Evolutionary conservation across 2,329 filamentous ascomycete species (phyloP), one percentile per base, ranked within the genome.

Genomic region (Arthrobotrys iridis): DNA sequence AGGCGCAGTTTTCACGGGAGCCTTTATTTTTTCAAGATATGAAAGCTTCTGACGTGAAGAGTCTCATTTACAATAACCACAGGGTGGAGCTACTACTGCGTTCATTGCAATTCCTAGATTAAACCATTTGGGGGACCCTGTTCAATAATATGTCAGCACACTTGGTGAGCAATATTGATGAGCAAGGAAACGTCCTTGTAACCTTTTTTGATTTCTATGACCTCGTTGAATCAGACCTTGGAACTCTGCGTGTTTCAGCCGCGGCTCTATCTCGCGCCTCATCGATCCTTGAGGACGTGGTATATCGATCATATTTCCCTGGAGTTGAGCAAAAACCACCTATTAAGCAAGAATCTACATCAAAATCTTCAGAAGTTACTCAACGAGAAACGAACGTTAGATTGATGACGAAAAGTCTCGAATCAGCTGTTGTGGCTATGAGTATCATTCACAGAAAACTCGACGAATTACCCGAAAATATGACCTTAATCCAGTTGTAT

Each of bases 381-480:
- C 35, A 13, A 5, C 35, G 5, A 10, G 35, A 28, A 7, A 63
- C 35, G 4, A 52, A 55, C 20, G 55, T 55, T 13, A 55, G 45
- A 7, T 43, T 65, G 2, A 55, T 30, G 13, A 33, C 46, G 10
- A 18, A 18, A n/a, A 41, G 2, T 33, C n/a, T 65, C 7, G 45
- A 55, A 6, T 35, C 37, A 20, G 45, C 46, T 7, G 5, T 65
- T 0, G 13, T 55, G 1, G 60, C 52, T 3, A 65, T 65, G 60
- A 55, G 43, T 24, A 65, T 65, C 22, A 24, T 65, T 18, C 60
- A 65, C 22, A 30, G 55, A 13, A 22, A 65, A 22, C 52, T 43
- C 33, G 15, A n/a, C 8, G 13, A 30, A n/a, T 28, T 52, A n/a
- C 46, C 60, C 1, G 41, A 33, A 28, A 43, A 15, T 11, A 24